A percentile compares a stretch with the other conserved stretches of the same genome.
phyloP scores from a whole-genome alignment of 2,329 filamentous ascomycete species.

The Fusarium illudens region DNA sequence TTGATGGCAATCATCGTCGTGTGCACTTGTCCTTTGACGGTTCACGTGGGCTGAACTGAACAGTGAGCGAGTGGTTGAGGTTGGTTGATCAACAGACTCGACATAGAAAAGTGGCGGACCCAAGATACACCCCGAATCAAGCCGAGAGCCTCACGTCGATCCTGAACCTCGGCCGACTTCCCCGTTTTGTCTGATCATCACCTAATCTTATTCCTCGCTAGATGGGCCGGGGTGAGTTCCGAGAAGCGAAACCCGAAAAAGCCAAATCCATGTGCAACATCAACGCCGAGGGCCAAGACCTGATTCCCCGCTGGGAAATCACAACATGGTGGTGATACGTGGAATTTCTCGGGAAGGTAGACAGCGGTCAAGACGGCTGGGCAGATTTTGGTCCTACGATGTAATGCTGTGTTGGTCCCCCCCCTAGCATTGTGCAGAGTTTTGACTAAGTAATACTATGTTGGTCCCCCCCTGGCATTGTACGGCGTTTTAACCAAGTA shows the following conservation, averaged over 20 bases:
- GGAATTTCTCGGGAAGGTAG: neutral
- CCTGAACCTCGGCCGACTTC: neutral
- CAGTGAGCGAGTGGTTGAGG: neutral
- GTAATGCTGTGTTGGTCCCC: too few species aligned
- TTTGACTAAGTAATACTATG: too few species aligned
- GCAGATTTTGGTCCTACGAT: neutral
- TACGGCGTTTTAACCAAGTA: too few species aligned
- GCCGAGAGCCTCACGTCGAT: neutral
- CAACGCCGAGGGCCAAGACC: neutral
- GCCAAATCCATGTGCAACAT: neutral
- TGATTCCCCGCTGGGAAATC: neutral
- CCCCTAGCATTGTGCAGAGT: too few species aligned
- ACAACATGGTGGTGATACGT: neutral
- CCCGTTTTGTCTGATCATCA: too few species aligned
- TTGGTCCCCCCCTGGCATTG: too few species aligned
- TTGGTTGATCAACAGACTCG: neutral
- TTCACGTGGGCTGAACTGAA: neutral
- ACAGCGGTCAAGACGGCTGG: neutral
- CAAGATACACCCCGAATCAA: neutral
- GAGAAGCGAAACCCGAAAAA: too few species aligned
- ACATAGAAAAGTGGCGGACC: neutral
- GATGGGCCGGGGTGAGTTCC: too few species aligned
- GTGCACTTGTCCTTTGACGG: neutral
- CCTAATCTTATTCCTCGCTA: too few species aligned
- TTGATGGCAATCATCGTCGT: constrained; percentile 1